phyloP scores from a whole-genome alignment of 805 yeast species.

The Yamadazyma olivae region DNA sequence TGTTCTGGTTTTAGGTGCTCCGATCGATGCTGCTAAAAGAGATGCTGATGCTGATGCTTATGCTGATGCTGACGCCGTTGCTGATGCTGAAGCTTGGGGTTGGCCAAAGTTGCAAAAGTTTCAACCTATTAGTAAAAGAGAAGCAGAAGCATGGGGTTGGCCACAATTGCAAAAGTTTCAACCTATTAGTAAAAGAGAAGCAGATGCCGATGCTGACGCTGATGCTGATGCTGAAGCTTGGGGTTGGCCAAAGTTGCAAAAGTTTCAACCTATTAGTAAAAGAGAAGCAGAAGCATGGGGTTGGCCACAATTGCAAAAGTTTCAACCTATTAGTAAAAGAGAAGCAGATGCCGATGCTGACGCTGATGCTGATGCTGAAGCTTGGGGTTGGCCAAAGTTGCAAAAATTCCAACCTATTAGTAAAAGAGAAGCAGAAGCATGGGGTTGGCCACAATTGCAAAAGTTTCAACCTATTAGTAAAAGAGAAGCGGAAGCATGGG shows the following conservation, averaged over 20 bases:
- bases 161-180: constrained; percentile 10
- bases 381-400: constrained; percentile 7
- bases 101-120: constrained; percentile 8
- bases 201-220: constrained; percentile 18
- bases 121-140: constrained; percentile 19
- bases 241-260: constrained; percentile 7
- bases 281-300: constrained; percentile 8
- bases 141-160: constrained; percentile 16
- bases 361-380: constrained; percentile 13
- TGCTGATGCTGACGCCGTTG: constrained; percentile 19
- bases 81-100: constrained; percentile 8
- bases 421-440: constrained; percentile 8
- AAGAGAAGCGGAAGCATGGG: constrained; percentile 7
- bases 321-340: constrained; percentile 11
- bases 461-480: constrained; percentile 11
- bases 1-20: constrained; percentile 10
- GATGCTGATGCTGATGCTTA: constrained; percentile 12
- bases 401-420: constrained; percentile 11
- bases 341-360: constrained; percentile 17
- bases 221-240: constrained; percentile 17
- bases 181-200: constrained; percentile 14
- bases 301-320: constrained; percentile 9
- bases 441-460: constrained; percentile 6
- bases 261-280: constrained; percentile 10
- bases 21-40: constrained; percentile 9